Percentiles rank a stretch among this genome's conserved stretches.
These are phyloP conservation scores for Alternaria tenuissima DNA, from an alignment of 2,329 filamentous ascomycete species.

Conservation along the genomic window DNA sequence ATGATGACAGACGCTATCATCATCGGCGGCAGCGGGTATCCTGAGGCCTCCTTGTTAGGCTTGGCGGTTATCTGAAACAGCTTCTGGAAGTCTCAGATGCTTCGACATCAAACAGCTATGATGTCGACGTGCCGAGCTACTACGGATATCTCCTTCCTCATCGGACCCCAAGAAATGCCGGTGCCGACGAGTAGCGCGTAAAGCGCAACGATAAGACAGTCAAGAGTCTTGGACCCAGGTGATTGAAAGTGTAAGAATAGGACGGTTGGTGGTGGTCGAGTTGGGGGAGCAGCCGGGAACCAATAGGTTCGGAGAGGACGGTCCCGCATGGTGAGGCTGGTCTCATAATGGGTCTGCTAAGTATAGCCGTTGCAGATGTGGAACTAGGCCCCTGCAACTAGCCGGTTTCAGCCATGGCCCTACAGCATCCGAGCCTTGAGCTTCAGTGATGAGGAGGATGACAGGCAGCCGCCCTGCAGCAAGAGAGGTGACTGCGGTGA, in stretches of 20 bases:
- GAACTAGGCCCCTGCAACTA: constrained; percentile 43
- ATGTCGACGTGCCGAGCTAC: constrained; percentile 6
- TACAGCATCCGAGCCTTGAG: constrained; percentile 32
- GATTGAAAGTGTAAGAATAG: neutral
- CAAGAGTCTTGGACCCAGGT: neutral
- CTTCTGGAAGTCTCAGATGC: constrained; percentile 34
- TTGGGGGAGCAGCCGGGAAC: constrained; percentile 18
- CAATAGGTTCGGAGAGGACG: constrained; percentile 37
- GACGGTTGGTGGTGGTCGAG: constrained; percentile 14
- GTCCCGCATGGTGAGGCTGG: constrained; percentile 35
- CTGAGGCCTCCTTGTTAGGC: constrained; percentile 1
- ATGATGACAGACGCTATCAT: neutral
- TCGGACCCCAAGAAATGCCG: neutral
- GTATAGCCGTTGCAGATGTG: constrained; percentile 48
- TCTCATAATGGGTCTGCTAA: constrained; percentile 39
- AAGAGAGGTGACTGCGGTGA: neutral
- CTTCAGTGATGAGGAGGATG: constrained; percentile 7
- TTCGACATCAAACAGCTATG: constrained; percentile 23
- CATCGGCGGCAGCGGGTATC: neutral
- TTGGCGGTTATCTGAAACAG: constrained; percentile 28
- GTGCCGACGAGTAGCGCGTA: constrained; percentile 3
- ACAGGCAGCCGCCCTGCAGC: constrained; percentile 7
- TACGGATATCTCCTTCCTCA: neutral
- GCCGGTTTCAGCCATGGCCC: constrained; percentile 45
- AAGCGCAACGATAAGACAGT: constrained; percentile 9